phyloP scores from a whole-genome alignment of 176 grass and related monocot species.

The Chrysopogon serrulatus region DNA sequence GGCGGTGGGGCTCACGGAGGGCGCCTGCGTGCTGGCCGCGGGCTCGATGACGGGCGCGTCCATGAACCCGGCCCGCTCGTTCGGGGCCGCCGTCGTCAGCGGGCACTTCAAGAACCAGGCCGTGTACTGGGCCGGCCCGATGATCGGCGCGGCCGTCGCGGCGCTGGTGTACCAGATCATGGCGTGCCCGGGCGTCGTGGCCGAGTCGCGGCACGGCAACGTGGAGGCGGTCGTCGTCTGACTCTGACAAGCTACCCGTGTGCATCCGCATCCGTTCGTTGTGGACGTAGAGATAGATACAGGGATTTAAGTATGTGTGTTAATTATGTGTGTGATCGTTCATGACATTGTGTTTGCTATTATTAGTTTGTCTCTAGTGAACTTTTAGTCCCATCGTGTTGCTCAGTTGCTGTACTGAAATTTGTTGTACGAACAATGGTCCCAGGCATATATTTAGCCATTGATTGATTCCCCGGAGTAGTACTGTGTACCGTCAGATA shows the following conservation, averaged over 20 bases:
- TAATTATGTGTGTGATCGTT: no score
- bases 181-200: neutral
- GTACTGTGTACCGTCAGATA: neutral
- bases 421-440: no score
- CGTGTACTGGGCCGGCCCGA: slow-evolving; percentile 84
- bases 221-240: slow-evolving; percentile 33
- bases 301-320: neutral
- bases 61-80: slow-evolving; percentile 94
- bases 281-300: neutral
- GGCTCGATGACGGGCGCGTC: slow-evolving; percentile 70
- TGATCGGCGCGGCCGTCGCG: slow-evolving; percentile 65
- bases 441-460: no score
- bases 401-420: no score
- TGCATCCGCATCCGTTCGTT: neutral
- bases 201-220: slow-evolving; percentile 8
- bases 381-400: no score
- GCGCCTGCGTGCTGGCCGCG: slow-evolving; percentile 60
- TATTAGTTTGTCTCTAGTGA: no score
- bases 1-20: slow-evolving; percentile 43
- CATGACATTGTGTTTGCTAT: no score
- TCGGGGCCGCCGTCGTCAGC: slow-evolving; percentile 71
- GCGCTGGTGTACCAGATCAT: slow-evolving; percentile 64
- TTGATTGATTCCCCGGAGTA: no score
- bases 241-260: neutral
- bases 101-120: slow-evolving; percentile 69